Percentiles rank a stretch among this genome's conserved stretches.
phyloP scores from a whole-genome alignment of 164 flowering plant genomes.

The Dillenia suffruticosa region DNA sequence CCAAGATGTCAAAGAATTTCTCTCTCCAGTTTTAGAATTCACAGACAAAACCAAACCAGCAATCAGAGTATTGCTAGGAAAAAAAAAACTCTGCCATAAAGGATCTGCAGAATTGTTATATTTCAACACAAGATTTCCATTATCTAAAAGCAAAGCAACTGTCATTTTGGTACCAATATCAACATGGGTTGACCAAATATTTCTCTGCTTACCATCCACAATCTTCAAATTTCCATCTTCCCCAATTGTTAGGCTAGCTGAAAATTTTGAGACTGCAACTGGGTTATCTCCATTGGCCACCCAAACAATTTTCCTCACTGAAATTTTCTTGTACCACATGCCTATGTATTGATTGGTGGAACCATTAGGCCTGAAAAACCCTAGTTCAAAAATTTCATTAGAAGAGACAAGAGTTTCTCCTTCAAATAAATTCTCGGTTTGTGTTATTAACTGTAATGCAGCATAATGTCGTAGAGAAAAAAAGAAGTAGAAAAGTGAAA shows the following conservation, averaged over 20 bases:
- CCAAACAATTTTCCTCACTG: slow-evolving; percentile 26
- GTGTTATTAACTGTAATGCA: no score
- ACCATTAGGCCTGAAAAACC: slow-evolving; percentile 27
- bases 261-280: slow-evolving; percentile 2
- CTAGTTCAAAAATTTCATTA: slow-evolving; percentile 17
- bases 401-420: slow-evolving; percentile 19
- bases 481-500: no score
- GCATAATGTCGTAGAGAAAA: no score
- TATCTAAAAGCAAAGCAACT: slow-evolving; percentile 12
- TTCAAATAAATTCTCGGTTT: neutral
- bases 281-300: slow-evolving; percentile 39
- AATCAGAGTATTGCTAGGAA: slow-evolving; percentile 27
- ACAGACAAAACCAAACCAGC: slow-evolving; percentile 21
- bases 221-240: slow-evolving; percentile 20
- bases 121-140: slow-evolving; percentile 20
- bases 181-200: slow-evolving; percentile 23
- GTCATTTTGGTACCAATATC: neutral
- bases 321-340: slow-evolving; percentile 25
- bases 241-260: slow-evolving; percentile 7
- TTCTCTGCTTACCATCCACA: slow-evolving; percentile 11
- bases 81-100: slow-evolving; percentile 35
- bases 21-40: slow-evolving; percentile 12
- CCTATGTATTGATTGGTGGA: slow-evolving; percentile 23
- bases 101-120: neutral
- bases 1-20: slow-evolving; percentile 27